Conservation (phyloP, 2,329 filamentous ascomycete species). For the Xylaria polymorpha region DNA sequence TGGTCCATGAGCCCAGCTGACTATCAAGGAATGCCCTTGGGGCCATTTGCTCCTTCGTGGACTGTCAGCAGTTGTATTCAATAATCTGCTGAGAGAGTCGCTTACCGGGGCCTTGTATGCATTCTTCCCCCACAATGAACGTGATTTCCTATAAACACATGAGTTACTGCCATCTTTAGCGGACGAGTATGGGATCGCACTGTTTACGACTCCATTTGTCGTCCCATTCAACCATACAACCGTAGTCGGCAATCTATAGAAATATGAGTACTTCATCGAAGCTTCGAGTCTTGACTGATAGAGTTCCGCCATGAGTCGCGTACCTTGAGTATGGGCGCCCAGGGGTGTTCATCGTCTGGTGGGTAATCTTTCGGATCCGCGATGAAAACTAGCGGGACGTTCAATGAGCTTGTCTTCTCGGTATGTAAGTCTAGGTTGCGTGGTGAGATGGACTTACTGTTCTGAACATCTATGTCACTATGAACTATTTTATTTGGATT, state of each 20-base stretch:
- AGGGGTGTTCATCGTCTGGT: neutral
- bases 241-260: conserved; percentile 36
- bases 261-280: neutral
- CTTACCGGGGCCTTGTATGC: conserved; percentile 29
- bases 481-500: neutral
- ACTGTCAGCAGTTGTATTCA: conserved; percentile 1
- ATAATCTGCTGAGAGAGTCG: neutral
- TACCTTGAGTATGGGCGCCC: conserved; percentile 22
- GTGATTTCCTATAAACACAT: conserved; percentile 19
- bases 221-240: conserved; percentile 32
- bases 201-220: neutral
- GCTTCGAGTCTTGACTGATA: neutral
- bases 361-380: neutral
- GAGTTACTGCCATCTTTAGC: neutral
- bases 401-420: neutral
- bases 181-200: neutral
- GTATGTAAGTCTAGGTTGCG: neutral
- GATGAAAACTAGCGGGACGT: conserved; percentile 22
- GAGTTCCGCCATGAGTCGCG: neutral
- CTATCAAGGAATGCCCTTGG: neutral
- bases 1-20: conserved; percentile 1
- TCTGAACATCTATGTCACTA: conserved; percentile 30
- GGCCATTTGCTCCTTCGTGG: conserved; percentile 22
- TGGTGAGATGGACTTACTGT: conserved; percentile 14
- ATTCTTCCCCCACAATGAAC: conserved; percentile 16